Conservation (phyloP, 768 basidiomycete species). For the Hemileccinum rubropunctum region DNA sequence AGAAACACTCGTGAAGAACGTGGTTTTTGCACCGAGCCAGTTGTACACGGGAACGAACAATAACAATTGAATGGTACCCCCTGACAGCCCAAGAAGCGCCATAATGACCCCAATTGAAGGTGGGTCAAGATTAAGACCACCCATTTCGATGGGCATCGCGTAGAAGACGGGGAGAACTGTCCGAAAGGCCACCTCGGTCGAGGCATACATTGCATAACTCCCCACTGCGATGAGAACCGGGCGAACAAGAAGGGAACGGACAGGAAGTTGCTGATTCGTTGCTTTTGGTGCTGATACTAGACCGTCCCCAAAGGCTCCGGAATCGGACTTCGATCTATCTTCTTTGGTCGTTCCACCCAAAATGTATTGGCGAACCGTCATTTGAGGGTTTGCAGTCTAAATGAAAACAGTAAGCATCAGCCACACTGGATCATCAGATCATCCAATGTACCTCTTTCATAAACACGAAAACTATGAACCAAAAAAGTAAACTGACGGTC, state of each 20-base stretch:
- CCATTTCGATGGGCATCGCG: conserved; percentile 28
- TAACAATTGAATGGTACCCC: conserved; percentile 52
- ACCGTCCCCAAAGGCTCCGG: background rate
- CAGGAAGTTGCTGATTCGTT: conserved; percentile 35
- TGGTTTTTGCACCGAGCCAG: conserved; percentile 54
- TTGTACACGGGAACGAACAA: conserved; percentile 59
- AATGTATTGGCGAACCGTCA: conserved; percentile 17
- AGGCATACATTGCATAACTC: conserved; percentile 59
- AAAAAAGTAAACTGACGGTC: conserved; percentile 48
- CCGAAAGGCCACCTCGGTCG: conserved; percentile 62
- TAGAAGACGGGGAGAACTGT: conserved; percentile 39
- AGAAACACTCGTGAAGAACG: conserved; percentile 50
- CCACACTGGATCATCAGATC: background rate
- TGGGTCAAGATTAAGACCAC: conserved; percentile 28
- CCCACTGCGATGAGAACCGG: conserved; percentile 54
- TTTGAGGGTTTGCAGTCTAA: conserved; percentile 15
- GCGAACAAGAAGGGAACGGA: conserved; percentile 46
- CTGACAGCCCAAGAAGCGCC: conserved; percentile 21
- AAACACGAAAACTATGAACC: conserved; percentile 47
- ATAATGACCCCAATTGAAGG: conserved; percentile 31
- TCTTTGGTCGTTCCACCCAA: conserved; percentile 6
- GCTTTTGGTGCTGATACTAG: background rate
- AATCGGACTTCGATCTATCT: background rate
- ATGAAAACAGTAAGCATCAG: background rate
- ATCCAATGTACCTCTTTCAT: conserved; percentile 48